Base-by-base conservation (phyloP, 768 basidiomycete genomes). In the Suillus subalutaceus region DNA sequence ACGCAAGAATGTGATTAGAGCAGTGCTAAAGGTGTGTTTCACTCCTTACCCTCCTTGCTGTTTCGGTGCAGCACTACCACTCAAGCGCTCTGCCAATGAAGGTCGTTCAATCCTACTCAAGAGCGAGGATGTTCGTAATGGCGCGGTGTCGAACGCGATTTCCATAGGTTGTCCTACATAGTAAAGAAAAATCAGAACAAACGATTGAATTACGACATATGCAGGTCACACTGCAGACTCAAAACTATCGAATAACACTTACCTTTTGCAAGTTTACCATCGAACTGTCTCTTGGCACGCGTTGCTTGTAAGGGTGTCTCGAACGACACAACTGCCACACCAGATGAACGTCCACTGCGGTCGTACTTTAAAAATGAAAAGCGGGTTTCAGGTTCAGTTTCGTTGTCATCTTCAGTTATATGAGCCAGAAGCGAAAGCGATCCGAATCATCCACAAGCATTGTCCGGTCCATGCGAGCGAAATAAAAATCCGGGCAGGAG, bases 251-350 rank as follows among this genome's bases (percentile, higher is more conserved):
- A 41, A 16, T 20, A 52, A 52, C 40, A 70, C 55, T 43, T 65
- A 96, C 96, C 93, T 81, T 94, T 97, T 41, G 94, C 93, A 67
- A 94, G 84, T 71, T 93, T 90, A 55, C 94, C 94, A 73, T 95
- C 86, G 66, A 91, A 92, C 69, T 92, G 90, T 68, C 89, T 90
- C 79, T 93, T 93, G 63, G 94, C 95, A 66, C 85, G 83, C 46
- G 88, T 87, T 41, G 96, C 96, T 76, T 97, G 92, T 63, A 85
- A 83, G 20, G 85, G 71, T 3, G 89, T 93, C 79, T 93, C 91
- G 80, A 89, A 97, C 10, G 88, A 84, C 75, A 97, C 82, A 71
- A 88, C 85, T 65, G 91, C 96, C 71, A 88, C 84, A 66, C 96
- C 96, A 23, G 86, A 88, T 56, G 96, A 97, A 76, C 96, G 92